Base-by-base conservation (phyloP, 306 rosid species). In the Rosa lucieae region DNA sequence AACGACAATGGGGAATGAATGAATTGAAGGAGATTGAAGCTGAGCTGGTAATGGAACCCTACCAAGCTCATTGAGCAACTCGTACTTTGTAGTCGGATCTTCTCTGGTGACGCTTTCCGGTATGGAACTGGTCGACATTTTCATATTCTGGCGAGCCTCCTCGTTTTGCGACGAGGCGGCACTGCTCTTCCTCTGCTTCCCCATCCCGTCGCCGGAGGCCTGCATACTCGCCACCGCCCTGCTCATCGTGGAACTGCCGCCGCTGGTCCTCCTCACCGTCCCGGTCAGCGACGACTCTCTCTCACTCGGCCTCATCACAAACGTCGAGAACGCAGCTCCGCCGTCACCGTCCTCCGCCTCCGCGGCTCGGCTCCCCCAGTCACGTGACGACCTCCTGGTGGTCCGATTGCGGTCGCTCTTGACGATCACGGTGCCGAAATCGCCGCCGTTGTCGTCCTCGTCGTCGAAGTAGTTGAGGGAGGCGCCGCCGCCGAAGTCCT, bases 11-110 rank as follows among this genome's bases (percentile, higher is more conserved):
- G 37, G 3, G 37, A 32, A 32, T 32, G 37, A 79, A 79, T 39
- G 37, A 32, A 48, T 62, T 32, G 29, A 70, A 62, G 35, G 18
- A 12, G 8, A 14, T 73, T 44, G 69, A 82, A 35, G 42, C 32
- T 49, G 23, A 35, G 75, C 52, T 70, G 14, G 21, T 32, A 26
- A 40, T 44, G 7, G 59, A 12, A 83, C 91, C 74, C 76, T 78
- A 95, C 99, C 99, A 61, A 95, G 98, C 79, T 95, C 99, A 81
- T 95, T 93, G 77, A 95, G 98, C 88, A 95, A 80, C 83, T 95
- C 99, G 75, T 95, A 95, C 85, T 91, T 95, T 0, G 84, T 83
- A 6, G 97, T 83, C 70, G 99, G 99, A 79, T 95, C 99, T 87
- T 95, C 99, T 83, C 88, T 86, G 80, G 85, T 91, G 78, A 95